These are phyloP conservation scores for Sarcodon sp. DNA, from an alignment of 768 basidiomycete species.

Conservation along the genomic window DNA sequence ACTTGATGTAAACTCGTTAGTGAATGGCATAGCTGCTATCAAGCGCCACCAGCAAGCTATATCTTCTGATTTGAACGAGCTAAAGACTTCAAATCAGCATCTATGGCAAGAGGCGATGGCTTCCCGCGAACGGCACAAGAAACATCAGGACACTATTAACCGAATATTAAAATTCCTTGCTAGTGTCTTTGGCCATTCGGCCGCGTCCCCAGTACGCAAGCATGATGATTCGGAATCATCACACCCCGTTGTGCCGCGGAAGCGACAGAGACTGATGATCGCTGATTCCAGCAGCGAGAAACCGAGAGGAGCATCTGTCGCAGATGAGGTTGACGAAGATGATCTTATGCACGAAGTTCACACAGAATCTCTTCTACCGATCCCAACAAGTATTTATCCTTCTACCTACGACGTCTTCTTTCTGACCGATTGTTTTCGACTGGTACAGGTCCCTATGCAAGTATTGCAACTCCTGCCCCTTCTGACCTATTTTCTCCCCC, in stretches of 20 bases:
- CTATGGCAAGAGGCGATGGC: constrained; percentile 89
- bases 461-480: not conserved
- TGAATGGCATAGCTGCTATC: constrained; percentile 75
- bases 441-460: constrained; percentile 1
- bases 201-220: constrained; percentile 22
- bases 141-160: constrained; percentile 94
- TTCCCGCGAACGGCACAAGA: constrained; percentile 71
- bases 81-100: constrained; percentile 77
- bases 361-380: constrained; percentile 16
- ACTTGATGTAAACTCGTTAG: constrained; percentile 66
- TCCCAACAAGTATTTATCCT: constrained; percentile 3
- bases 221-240: constrained; percentile 17
- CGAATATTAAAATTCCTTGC: constrained; percentile 91
- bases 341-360: constrained; percentile 14
- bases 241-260: constrained; percentile 34
- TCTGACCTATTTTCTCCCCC: constrained; percentile 1
- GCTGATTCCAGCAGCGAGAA: constrained; percentile 31
- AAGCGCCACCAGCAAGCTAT: constrained; percentile 91
- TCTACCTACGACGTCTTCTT: not conserved
- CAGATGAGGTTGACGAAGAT: constrained; percentile 29
- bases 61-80: constrained; percentile 74
- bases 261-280: constrained; percentile 54
- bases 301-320: constrained; percentile 20
- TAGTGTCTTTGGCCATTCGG: constrained; percentile 64
- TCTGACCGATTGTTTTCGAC: not conserved